phyloP scores from a whole-genome alignment of 2,329 filamentous ascomycete genomes.

The Pseudogymnoascus sp. region DNA sequence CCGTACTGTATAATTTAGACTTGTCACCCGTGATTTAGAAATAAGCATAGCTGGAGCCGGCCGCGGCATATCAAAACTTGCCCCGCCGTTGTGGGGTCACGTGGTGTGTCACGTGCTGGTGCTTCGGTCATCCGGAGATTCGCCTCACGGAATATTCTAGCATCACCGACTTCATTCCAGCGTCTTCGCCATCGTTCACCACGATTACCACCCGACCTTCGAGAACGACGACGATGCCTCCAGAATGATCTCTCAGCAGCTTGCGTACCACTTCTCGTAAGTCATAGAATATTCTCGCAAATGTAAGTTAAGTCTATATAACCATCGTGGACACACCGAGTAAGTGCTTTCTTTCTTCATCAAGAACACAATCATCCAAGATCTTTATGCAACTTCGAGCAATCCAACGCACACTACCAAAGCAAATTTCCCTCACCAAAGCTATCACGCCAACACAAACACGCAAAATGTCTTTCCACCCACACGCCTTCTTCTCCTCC shows the following conservation, averaged over 20 bases:
- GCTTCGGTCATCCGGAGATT: too few species aligned
- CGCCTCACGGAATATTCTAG: constrained; percentile 4
- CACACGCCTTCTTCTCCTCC: neutral
- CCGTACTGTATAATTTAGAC: neutral
- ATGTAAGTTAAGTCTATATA: neutral
- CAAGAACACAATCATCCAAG: neutral
- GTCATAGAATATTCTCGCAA: neutral
- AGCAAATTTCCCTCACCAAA: neutral
- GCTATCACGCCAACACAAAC: constrained; percentile 10
- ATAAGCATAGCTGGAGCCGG: neutral
- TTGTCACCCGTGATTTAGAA: neutral
- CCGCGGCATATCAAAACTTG: neutral
- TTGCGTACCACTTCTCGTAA: neutral
- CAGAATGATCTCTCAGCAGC: neutral
- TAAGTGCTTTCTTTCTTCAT: constrained; percentile 6
- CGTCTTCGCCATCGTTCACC: neutral
- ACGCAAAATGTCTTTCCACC: constrained; percentile 34
- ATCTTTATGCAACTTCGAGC: neutral
- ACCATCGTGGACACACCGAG: neutral
- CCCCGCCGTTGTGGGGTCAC: neutral
- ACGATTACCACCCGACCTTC: neutral
- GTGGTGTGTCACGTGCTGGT: neutral
- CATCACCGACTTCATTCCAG: neutral
- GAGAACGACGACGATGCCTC: neutral
- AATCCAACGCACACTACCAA: neutral